phyloP scores from a whole-genome alignment of 1,139 yeast genomes.

The Scheffersomyces illinoinensis region DNA sequence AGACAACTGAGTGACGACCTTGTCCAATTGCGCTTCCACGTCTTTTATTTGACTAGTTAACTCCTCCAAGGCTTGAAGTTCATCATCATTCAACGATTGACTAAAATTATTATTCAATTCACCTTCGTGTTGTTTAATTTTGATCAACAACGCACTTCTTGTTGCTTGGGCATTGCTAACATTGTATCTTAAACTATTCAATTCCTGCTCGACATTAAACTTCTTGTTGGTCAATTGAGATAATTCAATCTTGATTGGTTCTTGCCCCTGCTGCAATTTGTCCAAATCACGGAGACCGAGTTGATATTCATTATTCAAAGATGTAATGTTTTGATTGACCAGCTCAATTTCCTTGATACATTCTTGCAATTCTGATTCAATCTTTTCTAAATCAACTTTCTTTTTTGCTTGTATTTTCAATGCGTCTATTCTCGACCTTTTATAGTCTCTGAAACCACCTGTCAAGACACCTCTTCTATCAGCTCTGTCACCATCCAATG shows the following conservation, averaged over 20 bases:
- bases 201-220: slow-evolving; percentile 44
- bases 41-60: slow-evolving; percentile 40
- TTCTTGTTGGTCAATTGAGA: slow-evolving; percentile 43
- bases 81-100: slow-evolving; percentile 48
- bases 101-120: slow-evolving; percentile 62
- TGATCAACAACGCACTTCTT: slow-evolving; percentile 27
- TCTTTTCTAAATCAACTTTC: slow-evolving; percentile 45
- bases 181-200: slow-evolving; percentile 23
- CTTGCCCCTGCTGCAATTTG: slow-evolving; percentile 37
- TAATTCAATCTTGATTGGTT: slow-evolving; percentile 43
- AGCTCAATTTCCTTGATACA: slow-evolving; percentile 23
- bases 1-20: slow-evolving; percentile 43
- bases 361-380: slow-evolving; percentile 25
- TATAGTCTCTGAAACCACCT: slow-evolving; percentile 84
- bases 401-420: slow-evolving; percentile 56
- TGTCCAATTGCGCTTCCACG: slow-evolving; percentile 43
- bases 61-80: slow-evolving; percentile 33
- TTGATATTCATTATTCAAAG: slow-evolving; percentile 47
- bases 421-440: slow-evolving; percentile 69
- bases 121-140: slow-evolving; percentile 37
- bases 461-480: slow-evolving; percentile 81
- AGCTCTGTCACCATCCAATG: slow-evolving; percentile 89
- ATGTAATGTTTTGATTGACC: slow-evolving; percentile 29
- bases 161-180: slow-evolving; percentile 24
- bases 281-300: slow-evolving; percentile 39